Conservation (phyloP, 2,329 filamentous ascomycete species). For the Polychaeton citri region DNA sequence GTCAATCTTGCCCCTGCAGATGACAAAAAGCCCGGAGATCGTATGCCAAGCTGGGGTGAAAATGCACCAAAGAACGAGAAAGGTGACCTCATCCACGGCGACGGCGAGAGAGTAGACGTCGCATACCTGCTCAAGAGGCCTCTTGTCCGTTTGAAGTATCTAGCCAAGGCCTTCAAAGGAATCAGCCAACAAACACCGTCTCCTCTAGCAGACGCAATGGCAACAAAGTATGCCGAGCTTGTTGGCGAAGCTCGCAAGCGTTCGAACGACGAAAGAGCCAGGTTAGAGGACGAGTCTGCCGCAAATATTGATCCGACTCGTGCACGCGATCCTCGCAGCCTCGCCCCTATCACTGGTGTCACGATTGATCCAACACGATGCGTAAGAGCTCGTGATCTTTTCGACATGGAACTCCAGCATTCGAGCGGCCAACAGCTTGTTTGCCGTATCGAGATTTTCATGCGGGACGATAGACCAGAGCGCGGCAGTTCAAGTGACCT, state of each 20-base stretch:
- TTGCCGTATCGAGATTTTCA: constrained; percentile 75
- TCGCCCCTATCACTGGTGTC: constrained; percentile 57
- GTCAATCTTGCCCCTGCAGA: constrained; percentile 77
- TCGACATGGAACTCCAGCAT: constrained; percentile 72
- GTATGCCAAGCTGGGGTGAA: constrained; percentile 39
- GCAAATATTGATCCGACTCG: constrained; percentile 68
- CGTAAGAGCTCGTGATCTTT: constrained; percentile 81
- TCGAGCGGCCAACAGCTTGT: constrained; percentile 82
- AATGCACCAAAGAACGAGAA: constrained; percentile 44
- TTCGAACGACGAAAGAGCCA: constrained; percentile 57
- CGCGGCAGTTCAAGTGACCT: constrained; percentile 62
- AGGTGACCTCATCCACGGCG: constrained; percentile 50
- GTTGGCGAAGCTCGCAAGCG: constrained; percentile 65
- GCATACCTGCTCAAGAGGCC: constrained; percentile 85
- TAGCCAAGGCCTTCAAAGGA: constrained; percentile 68
- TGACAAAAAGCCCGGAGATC: constrained; percentile 28
- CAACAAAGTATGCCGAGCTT: constrained; percentile 53
- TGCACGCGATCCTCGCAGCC: constrained; percentile 62
- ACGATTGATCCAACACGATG: constrained; percentile 63
- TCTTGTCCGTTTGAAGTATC: constrained; percentile 73
- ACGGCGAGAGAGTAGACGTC: constrained; percentile 86
- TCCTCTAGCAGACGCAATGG: constrained; percentile 45
- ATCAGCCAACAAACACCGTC: constrained; percentile 44
- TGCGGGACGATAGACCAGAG: constrained; percentile 64
- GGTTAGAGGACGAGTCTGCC: constrained; percentile 76